A percentile compares a stretch with the other conserved stretches of the same genome.
phyloP scores from a whole-genome alignment of 192 early-diverging fungal species.

The Podila clonocystis region DNA sequence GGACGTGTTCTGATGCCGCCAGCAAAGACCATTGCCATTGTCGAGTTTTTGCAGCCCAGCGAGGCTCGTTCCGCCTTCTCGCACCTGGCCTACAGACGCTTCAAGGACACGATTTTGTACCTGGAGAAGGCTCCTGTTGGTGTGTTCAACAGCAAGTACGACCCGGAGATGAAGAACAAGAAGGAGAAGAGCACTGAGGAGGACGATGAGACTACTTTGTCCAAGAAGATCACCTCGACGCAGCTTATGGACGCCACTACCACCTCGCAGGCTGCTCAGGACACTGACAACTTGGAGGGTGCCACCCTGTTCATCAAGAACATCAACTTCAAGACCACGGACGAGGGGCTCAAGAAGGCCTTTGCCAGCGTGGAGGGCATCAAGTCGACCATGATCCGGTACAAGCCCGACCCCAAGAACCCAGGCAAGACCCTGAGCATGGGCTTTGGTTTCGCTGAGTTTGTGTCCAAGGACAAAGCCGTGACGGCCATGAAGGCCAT shows the following conservation, averaged over 20 bases:
- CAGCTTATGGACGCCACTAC: conserved; percentile 56
- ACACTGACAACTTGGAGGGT: conserved; percentile 62
- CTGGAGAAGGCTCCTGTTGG: conserved; percentile 93
- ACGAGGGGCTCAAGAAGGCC: conserved; percentile 74
- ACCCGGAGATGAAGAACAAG: conserved; percentile 50
- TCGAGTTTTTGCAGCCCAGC: conserved; percentile 90
- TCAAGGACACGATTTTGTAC: conserved; percentile 92
- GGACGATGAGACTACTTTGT: conserved; percentile 45
- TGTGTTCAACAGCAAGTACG: conserved; percentile 74
- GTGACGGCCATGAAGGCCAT: conserved; percentile 85
- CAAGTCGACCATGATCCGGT: conserved; percentile 81
- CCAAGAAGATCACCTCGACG: conserved; percentile 56
- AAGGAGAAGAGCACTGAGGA: conserved; percentile 42
- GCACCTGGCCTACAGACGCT: conserved; percentile 89
- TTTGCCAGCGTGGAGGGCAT: conserved; percentile 84
- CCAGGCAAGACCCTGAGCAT: conserved; percentile 83
- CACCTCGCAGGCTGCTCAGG: conserved; percentile 53
- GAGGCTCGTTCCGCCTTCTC: conserved; percentile 92
- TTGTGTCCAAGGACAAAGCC: conserved; percentile 82
- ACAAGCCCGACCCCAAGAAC: conserved; percentile 88
- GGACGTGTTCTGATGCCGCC: conserved; percentile 94
- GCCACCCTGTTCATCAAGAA: conserved; percentile 97
- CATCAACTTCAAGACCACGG: conserved; percentile 90
- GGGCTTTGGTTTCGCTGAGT: conserved; percentile 99
- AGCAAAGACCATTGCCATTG: conserved; percentile 90